Percentiles rank a stretch among this genome's conserved stretches.
phyloP scores from a whole-genome alignment of 495 filamentous ascomycete genomes.

The Hypomontagnella monticulosa region DNA sequence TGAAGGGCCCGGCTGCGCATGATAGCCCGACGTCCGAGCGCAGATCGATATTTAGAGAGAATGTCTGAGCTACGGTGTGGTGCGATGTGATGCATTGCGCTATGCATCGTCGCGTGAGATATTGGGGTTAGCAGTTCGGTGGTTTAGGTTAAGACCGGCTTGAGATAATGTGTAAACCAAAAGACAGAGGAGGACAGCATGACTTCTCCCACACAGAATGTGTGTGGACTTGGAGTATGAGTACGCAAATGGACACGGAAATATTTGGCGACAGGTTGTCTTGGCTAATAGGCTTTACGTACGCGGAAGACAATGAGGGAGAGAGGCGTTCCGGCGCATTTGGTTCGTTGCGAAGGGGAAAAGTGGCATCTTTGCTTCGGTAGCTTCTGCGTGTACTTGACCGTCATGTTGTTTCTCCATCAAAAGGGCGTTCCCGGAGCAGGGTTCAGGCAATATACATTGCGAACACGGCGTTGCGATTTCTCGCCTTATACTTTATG shows the following conservation, averaged over 20 bases:
- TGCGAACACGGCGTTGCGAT: slow-evolving; percentile 6
- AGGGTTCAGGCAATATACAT: slow-evolving; percentile 7
- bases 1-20: slow-evolving; percentile 42
- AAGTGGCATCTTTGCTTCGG: not conserved
- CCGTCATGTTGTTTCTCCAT: not conserved
- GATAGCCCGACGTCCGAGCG: slow-evolving; percentile 57
- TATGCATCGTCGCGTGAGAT: not conserved
- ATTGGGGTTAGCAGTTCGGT: too few species aligned
- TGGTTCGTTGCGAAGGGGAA: slow-evolving; percentile 7
- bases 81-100: not conserved
- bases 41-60: slow-evolving; percentile 61
- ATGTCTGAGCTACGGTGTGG: slow-evolving; percentile 47
- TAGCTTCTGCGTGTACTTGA: not conserved
- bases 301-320: not conserved
- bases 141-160: too few species aligned
- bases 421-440: slow-evolving; percentile 11
- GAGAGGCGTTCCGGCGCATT: slow-evolving; percentile 26
- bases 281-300: not conserved
- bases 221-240: not conserved
- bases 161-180: too few species aligned
- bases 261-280: too few species aligned
- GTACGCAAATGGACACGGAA: not conserved
- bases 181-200: too few species aligned
- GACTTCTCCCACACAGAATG: too few species aligned
- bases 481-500: too few species aligned